Conservation (phyloP, 495 filamentous ascomycete species). For the Penicillium soppii region DNA sequence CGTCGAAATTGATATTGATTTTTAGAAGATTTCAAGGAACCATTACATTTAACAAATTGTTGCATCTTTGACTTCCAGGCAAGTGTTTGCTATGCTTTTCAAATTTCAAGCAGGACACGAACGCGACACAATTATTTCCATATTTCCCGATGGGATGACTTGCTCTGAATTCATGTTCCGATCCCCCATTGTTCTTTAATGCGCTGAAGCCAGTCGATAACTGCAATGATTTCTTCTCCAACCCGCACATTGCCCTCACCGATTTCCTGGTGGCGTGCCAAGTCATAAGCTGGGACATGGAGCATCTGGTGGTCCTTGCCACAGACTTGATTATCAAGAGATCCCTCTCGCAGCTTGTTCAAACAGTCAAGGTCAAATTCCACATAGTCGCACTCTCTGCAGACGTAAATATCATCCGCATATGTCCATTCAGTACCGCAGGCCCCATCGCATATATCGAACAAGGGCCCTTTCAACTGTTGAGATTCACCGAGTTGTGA, state of each 20-base stretch:
- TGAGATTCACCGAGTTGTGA: not conserved
- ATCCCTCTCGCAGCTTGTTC: conserved; percentile 22
- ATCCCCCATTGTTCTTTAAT: conserved; percentile 10
- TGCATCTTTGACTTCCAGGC: too few relatives aligned
- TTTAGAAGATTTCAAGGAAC: not conserved
- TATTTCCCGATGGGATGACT: too few relatives aligned
- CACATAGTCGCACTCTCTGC: conserved; percentile 36
- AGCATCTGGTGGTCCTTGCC: conserved; percentile 37
- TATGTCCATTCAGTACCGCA: conserved; percentile 23
- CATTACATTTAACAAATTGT: not conserved
- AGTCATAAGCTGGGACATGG: conserved; percentile 35
- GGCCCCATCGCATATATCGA: conserved; percentile 22
- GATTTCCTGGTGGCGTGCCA: conserved; percentile 8
- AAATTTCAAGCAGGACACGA: too few relatives aligned
- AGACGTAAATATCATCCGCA: conserved; percentile 31
- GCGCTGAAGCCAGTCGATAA: conserved; percentile 33
- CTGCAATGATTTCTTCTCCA: conserved; percentile 29
- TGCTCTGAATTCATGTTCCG: not conserved
- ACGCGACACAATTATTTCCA: too few relatives aligned
- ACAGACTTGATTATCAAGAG: conserved; percentile 29
- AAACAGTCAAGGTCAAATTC: conserved; percentile 31
- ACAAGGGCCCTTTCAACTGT: conserved; percentile 1
- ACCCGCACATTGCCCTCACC: conserved; percentile 28
- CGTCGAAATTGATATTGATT: not conserved
- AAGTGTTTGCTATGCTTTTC: too few relatives aligned